These are phyloP conservation scores for Cladophialophora exuberans DNA, from an alignment of 2,329 filamentous ascomycete species.

Conservation along the genomic window DNA sequence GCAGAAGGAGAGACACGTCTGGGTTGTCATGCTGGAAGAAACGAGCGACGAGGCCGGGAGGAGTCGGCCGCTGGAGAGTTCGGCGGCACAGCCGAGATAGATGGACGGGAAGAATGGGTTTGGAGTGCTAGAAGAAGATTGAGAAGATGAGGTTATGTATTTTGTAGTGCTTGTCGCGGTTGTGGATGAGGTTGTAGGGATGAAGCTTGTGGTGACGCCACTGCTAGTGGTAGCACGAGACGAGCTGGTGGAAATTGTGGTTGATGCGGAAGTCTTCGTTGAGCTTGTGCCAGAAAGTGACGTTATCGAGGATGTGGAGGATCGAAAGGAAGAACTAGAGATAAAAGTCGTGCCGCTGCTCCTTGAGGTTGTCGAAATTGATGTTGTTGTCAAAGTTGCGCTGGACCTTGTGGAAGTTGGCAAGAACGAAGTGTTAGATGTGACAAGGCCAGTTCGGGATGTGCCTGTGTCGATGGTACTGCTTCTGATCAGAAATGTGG, in stretches of 20 bases:
- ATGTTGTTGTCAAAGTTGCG: conserved; percentile 4
- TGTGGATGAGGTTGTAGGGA: not conserved
- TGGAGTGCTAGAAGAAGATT: not conserved
- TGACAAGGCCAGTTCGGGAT: no score
- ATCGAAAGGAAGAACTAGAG: not conserved
- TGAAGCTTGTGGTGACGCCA: conserved; percentile 6
- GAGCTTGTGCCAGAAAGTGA: not conserved
- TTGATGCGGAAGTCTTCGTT: not conserved
- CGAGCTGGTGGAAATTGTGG: not conserved
- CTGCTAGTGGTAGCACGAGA: not conserved
- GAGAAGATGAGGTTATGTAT: not conserved
- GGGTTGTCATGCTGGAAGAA: conserved; percentile 50
- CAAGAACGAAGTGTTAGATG: no score
- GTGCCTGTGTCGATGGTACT: no score
- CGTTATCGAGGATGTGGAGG: not conserved
- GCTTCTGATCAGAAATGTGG: no score
- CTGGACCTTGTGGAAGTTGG: no score
- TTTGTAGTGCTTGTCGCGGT: not conserved
- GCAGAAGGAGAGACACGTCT: conserved; percentile 37
- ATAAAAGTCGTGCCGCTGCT: not conserved
- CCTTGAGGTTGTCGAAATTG: not conserved
- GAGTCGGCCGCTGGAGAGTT: conserved; percentile 40
- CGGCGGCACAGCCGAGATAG: conserved; percentile 23
- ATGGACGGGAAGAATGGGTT: conserved; percentile 16
- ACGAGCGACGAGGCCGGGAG: conserved; percentile 47